Conservation (phyloP, 495 filamentous ascomycete genomes). For the Rhizodiscina lignyota region DNA sequence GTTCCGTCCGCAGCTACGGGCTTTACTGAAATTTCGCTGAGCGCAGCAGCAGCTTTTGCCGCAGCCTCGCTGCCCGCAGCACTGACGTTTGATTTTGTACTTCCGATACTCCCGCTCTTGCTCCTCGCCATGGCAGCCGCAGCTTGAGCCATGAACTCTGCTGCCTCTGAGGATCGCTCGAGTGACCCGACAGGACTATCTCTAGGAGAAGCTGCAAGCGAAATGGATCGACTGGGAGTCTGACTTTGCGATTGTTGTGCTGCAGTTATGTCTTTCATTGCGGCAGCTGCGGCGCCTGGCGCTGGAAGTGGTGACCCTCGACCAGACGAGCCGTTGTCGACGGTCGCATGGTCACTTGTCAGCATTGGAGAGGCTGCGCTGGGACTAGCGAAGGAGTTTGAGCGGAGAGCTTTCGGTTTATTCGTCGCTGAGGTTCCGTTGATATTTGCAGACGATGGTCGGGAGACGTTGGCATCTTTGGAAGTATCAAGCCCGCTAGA, state of each 20-base stretch:
- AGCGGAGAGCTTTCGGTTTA: slow-evolving; percentile 39
- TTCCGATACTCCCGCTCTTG: slow-evolving; percentile 16
- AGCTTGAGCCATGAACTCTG: not conserved
- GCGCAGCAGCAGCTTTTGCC: too few species aligned
- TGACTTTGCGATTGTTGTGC: not conserved
- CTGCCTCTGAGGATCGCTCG: too few species aligned
- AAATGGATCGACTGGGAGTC: not conserved
- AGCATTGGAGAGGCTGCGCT: slow-evolving; percentile 45
- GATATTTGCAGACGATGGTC: slow-evolving; percentile 13
- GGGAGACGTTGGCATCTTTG: slow-evolving; percentile 17
- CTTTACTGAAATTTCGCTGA: too few species aligned
- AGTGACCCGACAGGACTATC: too few species aligned
- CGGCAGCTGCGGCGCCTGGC: slow-evolving; percentile 36
- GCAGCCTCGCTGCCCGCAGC: too few species aligned
- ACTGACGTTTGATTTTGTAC: too few species aligned
- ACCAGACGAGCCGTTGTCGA: too few species aligned
- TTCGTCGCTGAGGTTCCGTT: slow-evolving; percentile 16
- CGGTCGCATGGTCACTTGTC: slow-evolving; percentile 41
- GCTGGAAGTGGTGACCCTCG: slow-evolving; percentile 24
- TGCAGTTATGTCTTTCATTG: slow-evolving; percentile 41
- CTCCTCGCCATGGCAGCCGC: slow-evolving; percentile 31
- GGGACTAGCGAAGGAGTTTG: slow-evolving; percentile 49
- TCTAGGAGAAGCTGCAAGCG: not conserved
- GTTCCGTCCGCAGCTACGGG: too few species aligned
- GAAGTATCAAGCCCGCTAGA: slow-evolving; percentile 11